Percentiles rank a stretch among this genome's conserved stretches.
Conservation (phyloP, 179 eudicot species). For the Gypsophila paniculata region DNA sequence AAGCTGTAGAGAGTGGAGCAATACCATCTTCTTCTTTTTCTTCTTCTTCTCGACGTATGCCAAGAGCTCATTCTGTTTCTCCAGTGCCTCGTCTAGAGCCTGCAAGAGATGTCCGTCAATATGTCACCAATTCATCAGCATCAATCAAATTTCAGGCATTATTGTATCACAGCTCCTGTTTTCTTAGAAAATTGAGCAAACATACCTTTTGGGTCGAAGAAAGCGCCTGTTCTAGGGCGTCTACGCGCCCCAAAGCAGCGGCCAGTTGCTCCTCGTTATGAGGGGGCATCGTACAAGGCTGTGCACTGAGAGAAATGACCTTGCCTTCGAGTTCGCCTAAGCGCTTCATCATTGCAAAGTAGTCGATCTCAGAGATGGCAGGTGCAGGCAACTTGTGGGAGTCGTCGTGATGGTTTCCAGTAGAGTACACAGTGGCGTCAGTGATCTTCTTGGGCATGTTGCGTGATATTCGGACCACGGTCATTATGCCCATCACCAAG, state of each 20-base stretch:
- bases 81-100: slow-evolving; percentile 70
- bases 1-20: background rate
- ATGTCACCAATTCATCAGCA: background rate
- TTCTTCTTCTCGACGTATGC: slow-evolving; percentile 84
- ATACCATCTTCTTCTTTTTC: slow-evolving; percentile 77
- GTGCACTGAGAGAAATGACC: slow-evolving; percentile 41
- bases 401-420: slow-evolving; percentile 40
- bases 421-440: slow-evolving; percentile 55
- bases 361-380: slow-evolving; percentile 49
- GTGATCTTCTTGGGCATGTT: slow-evolving; percentile 78
- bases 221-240: slow-evolving; percentile 66
- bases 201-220: slow-evolving; percentile 68
- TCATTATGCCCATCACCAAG: slow-evolving; percentile 72
- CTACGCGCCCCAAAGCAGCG: slow-evolving; percentile 60
- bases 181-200: background rate
- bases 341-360: slow-evolving; percentile 61
- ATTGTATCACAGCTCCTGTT: background rate
- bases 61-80: slow-evolving; percentile 59
- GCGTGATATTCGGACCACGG: slow-evolving; percentile 70
- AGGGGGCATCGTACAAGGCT: slow-evolving; percentile 57
- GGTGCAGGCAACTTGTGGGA: slow-evolving; percentile 34
- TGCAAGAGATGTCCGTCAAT: slow-evolving; percentile 26
- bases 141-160: background rate
- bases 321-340: slow-evolving; percentile 79
- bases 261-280: slow-evolving; percentile 83